These are phyloP conservation scores for Sicyos baderoa DNA, from an alignment of 306 rosid species.

Conservation along the genomic window DNA sequence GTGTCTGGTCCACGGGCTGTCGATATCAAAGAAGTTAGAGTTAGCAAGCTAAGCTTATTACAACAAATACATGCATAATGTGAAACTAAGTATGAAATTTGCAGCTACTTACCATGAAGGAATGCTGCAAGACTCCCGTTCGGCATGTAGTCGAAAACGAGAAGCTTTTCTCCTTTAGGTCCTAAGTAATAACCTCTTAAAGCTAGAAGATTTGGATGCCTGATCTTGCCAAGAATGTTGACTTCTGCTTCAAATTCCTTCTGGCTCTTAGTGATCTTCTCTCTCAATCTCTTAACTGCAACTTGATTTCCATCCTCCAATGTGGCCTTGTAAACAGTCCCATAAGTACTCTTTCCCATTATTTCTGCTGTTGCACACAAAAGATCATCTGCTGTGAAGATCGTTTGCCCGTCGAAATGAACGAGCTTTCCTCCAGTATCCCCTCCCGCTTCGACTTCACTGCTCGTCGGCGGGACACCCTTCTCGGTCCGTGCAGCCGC, in stretches of 20 bases:
- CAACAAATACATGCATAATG: no score
- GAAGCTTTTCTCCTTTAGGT: conserved; percentile 88
- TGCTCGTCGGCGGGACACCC: conserved; percentile 39
- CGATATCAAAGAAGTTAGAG: conserved; percentile 2
- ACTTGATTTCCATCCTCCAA: conserved; percentile 85
- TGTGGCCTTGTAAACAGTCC: conserved; percentile 94
- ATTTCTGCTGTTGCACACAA: conserved; percentile 94
- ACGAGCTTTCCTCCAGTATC: conserved; percentile 72
- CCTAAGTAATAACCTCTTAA: conserved; percentile 75
- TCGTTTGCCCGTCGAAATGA: conserved; percentile 70
- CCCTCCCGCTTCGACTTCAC: conserved; percentile 53
- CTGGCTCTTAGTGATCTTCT: conserved; percentile 69
- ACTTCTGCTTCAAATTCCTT: conserved; percentile 81
- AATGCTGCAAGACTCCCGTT: conserved; percentile 68
- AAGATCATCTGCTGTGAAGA: conserved; percentile 84
- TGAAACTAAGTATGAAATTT: background rate
- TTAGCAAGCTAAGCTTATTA: background rate
- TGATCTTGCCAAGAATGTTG: conserved; percentile 51
- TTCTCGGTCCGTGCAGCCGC: conserved; percentile 45
- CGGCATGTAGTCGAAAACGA: conserved; percentile 75
- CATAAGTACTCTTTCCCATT: conserved; percentile 88
- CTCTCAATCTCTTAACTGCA: conserved; percentile 90
- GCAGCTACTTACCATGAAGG: conserved; percentile 60
- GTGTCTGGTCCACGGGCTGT: conserved; percentile 70
- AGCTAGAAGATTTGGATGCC: conserved; percentile 78